Evolutionary conservation across 148 eudicot species (phyloP), one percentile per base, ranked within the genome.

Genomic region (Beta vulgaris): DNA sequence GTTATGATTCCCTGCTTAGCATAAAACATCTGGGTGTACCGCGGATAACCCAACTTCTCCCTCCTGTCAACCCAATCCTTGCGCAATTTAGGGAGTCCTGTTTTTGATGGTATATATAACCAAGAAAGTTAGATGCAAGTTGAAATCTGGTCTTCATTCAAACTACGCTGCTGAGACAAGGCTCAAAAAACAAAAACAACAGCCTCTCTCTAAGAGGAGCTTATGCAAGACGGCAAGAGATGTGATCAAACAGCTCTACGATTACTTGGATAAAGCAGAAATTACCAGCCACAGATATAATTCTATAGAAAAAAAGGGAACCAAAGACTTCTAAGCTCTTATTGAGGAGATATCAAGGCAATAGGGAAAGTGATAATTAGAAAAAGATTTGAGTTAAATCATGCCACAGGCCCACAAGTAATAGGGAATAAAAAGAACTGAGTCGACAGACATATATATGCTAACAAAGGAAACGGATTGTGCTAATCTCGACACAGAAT

Each of bases 21-120:
- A 53, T 88, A 95, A 87, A 65, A 95, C 98, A 95, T 95, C 73
- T 95, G 98, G n/a, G 98, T 95, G 89, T 85, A 95, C 77, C 97
- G 85, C 2, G 98, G 98, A 49, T 82, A 83, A 51, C 97, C 92
- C 78, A 85, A 53, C 73, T 88, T 89, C 75, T 89, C 96, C 86
- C 97, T 85, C 86, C 88, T 83, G 80, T 85, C 91, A 73, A 95
- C 72, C 98, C 98, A 95, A 25, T 89, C 91, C 76, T 88, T 81
- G 53, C 98, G 91, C 82, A 90, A 69, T 79, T 92, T 90, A 6
- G 98, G 96, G 26, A 92, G 91, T 73, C 98, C 98, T 95, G 79
- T 71, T 71, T 59, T 68, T 6, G 72, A 65, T 44, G 28, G 10
- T 31, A 79, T 54, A 15, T 36, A 43, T 7, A 13, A 51, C 11